Percentiles rank a stretch among this genome's conserved stretches.
Conservation (phyloP, 1,139 yeast species). For the Yamadazyma dendronema region DNA sequence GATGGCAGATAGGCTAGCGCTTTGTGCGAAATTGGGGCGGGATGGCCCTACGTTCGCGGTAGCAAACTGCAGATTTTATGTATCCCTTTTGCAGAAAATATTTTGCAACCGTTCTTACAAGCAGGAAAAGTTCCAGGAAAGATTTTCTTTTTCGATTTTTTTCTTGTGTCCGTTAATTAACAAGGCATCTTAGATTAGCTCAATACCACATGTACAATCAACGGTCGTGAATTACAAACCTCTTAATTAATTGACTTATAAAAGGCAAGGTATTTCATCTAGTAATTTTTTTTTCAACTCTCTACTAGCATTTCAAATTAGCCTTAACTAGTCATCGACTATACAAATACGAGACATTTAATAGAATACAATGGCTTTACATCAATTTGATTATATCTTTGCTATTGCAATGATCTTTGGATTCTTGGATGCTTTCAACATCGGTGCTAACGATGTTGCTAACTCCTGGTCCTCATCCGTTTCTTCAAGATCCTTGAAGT, state of each 20-base stretch:
- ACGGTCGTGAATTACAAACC: not conserved
- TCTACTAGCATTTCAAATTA: not conserved
- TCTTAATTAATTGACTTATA: conserved; percentile 1
- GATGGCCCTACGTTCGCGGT: too few relatives aligned
- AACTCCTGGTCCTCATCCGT: conserved; percentile 77
- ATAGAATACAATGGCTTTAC: conserved; percentile 31
- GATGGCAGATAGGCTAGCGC: not conserved
- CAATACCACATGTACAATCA: conserved; percentile 5
- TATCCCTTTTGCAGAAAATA: too few relatives aligned
- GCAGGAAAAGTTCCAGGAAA: not conserved
- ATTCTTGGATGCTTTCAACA: conserved; percentile 77
- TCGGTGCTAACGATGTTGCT: conserved; percentile 83
- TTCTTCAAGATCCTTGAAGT: conserved; percentile 65
- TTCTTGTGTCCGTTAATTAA: conserved; percentile 3
- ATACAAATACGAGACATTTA: not conserved
- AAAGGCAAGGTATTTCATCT: not conserved
- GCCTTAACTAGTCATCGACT: not conserved
- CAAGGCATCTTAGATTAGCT: conserved; percentile 5
- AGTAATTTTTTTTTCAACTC: conserved; percentile 1
- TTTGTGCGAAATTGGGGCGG: not conserved
- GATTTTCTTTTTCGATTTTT: conserved; percentile 1
- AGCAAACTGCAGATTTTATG: too few relatives aligned
- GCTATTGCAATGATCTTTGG: conserved; percentile 71
- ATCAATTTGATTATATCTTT: conserved; percentile 63
- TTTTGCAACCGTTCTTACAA: conserved; percentile 4